Evolutionary conservation across 805 yeast genomes (phyloP).

Genomic region (Cyberlindnera mycetangii): DNA sequence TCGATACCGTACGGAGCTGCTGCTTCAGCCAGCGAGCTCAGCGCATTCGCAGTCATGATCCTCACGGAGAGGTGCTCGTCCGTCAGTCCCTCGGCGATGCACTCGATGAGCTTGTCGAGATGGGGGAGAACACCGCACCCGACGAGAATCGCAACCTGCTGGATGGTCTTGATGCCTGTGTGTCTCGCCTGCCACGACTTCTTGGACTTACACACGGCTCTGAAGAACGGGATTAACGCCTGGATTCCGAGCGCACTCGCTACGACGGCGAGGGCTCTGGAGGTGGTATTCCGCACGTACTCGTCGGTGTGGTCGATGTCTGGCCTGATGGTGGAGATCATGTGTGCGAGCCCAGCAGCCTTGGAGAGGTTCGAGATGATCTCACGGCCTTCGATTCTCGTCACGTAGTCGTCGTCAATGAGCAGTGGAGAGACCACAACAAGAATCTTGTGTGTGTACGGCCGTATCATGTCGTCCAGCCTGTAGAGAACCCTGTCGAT

Average conservation of each 20-base stretch:
- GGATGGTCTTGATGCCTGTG: slow-evolving; percentile 75
- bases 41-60: slow-evolving; percentile 65
- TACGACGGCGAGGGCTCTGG: slow-evolving; percentile 80
- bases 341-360: slow-evolving; percentile 78
- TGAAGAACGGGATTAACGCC: slow-evolving; percentile 70
- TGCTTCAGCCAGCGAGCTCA: slow-evolving; percentile 75
- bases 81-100: slow-evolving; percentile 52
- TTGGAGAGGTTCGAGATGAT: slow-evolving; percentile 70
- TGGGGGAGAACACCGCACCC: slow-evolving; percentile 79
- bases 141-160: slow-evolving; percentile 64
- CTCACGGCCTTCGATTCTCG: slow-evolving; percentile 77
- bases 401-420: slow-evolving; percentile 72
- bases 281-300: slow-evolving; percentile 68
- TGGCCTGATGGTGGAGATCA: slow-evolving; percentile 76
- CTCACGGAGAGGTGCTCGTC: slow-evolving; percentile 72
- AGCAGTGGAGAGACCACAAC: slow-evolving; percentile 76
- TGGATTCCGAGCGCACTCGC: slow-evolving; percentile 77
- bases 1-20: slow-evolving; percentile 88
- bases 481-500: slow-evolving; percentile 65
- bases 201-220: slow-evolving; percentile 73
- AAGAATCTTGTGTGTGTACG: slow-evolving; percentile 69
- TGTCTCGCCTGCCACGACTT: slow-evolving; percentile 81
- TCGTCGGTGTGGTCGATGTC: slow-evolving; percentile 84
- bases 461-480: slow-evolving; percentile 62
- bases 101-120: slow-evolving; percentile 58